Evolutionary conservation across 768 basidiomycete genomes (phyloP).

Genomic region (Leccinum broughii): DNA sequence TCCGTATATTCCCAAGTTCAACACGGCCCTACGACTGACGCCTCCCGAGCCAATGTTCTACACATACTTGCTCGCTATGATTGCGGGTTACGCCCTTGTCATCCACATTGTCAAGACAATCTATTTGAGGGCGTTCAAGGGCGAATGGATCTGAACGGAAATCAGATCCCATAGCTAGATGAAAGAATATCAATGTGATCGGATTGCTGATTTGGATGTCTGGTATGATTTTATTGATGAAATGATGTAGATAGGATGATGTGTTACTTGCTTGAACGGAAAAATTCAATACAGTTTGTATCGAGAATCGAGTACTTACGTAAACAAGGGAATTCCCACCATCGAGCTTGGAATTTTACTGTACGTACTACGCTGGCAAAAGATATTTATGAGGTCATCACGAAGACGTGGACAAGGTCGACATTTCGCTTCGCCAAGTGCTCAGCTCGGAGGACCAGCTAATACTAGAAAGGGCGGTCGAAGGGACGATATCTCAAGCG

Average conservation of each 20-base stretch:
- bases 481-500: constrained; percentile 1
- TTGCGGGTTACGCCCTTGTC: constrained; percentile 26
- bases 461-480: constrained; percentile 2
- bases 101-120: constrained; percentile 30
- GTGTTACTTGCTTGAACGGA: background rate
- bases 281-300: no score
- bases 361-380: background rate
- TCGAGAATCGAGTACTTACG: background rate
- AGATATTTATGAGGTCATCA: constrained; percentile 15
- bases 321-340: background rate
- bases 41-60: constrained; percentile 33
- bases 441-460: background rate
- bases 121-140: constrained; percentile 29
- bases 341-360: background rate
- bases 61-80: constrained; percentile 23
- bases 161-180: background rate
- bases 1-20: constrained; percentile 34
- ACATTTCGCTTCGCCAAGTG: constrained; percentile 1
- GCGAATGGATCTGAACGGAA: constrained; percentile 30
- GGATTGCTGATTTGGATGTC: background rate
- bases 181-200: background rate
- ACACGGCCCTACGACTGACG: constrained; percentile 27
- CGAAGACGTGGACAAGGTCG: constrained; percentile 13
- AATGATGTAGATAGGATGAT: background rate
- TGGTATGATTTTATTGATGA: background rate